phyloP scores from a whole-genome alignment of 1,284 basidiomycete genomes.

The Schizophyllum amplum region DNA sequence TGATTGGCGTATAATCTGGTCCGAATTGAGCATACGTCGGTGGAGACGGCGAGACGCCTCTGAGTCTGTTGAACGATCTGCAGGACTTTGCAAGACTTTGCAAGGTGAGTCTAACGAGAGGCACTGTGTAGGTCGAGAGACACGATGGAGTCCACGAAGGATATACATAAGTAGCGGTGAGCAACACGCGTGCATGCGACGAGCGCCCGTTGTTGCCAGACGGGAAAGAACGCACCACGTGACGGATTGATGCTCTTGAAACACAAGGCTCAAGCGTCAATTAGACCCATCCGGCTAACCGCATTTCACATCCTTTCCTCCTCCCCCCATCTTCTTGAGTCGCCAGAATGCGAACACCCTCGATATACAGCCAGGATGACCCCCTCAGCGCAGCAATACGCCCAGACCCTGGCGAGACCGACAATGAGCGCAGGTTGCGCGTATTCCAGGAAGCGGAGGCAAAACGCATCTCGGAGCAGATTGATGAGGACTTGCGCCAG shows the following conservation, averaged over 20 bases:
- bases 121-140: too few relatives aligned
- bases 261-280: not conserved
- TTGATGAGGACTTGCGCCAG: slow-evolving; percentile 67
- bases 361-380: slow-evolving; percentile 64
- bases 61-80: not conserved
- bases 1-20: not conserved
- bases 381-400: slow-evolving; percentile 62
- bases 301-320: slow-evolving; percentile 13
- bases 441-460: slow-evolving; percentile 63
- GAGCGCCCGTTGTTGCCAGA: not conserved
- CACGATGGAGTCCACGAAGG: too few relatives aligned
- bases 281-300: not conserved
- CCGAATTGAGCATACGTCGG: not conserved
- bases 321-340: slow-evolving; percentile 25
- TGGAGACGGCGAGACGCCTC: not conserved
- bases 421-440: slow-evolving; percentile 48
- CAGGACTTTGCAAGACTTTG: not conserved
- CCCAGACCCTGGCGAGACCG: slow-evolving; percentile 60
- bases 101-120: too few relatives aligned
- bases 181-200: too few relatives aligned
- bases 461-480: slow-evolving; percentile 64
- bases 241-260: not conserved
- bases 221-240: not conserved
- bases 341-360: slow-evolving; percentile 51
- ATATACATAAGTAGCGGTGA: too few relatives aligned